Base-by-base conservation (phyloP, 2,329 filamentous ascomycete genomes). In the Fusarium nanum region DNA sequence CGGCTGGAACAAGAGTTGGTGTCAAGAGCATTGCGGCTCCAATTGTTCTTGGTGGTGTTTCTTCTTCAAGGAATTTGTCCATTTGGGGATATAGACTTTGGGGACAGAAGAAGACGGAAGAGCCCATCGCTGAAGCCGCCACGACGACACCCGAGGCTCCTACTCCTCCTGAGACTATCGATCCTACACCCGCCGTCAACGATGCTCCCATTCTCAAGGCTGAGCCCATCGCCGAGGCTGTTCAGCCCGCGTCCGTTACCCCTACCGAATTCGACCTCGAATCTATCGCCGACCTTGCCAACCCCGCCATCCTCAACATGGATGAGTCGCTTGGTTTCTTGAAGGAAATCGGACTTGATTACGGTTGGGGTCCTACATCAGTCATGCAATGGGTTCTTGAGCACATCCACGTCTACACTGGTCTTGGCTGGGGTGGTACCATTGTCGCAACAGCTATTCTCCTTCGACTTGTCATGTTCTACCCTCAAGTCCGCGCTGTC, bases 291-390 rank as follows among this genome's bases (percentile, higher is more conserved):
- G 75, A 78, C 59, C 71, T 80, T 46, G 79, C 80, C 66, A 77
- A 81, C 52, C 76, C 79, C 60, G 81, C 84, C 56, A 80, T 88
- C 57, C 84, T 89, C 64, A 81, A 86, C 67, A 87, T 93, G 68
- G 89, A 92, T 37, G 92, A 95, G 76, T 85, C 89, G 53, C 88
- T 97, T 62, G 96, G 96, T 67, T 98, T 94, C 76, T 84, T 99
- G 62, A 88, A 92, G 73, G 86, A 89, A 9, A 84, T 98, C 13
- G 96, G 96, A 6, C 83, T 99, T 23, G 93, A 98, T 75, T 98
- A 91, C 76, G 94, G 95, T 77, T 94, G 84, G 83, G 95, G 95
- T 18, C 88, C 92, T 7, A 93, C 94, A 0, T 82, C 90, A 6
- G 71, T 88, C 18, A 89, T 96, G 79, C 86, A 98, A 81, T 94